phyloP scores from a whole-genome alignment of 2,329 filamentous ascomycete genomes.

The Ilyonectria destructans region DNA sequence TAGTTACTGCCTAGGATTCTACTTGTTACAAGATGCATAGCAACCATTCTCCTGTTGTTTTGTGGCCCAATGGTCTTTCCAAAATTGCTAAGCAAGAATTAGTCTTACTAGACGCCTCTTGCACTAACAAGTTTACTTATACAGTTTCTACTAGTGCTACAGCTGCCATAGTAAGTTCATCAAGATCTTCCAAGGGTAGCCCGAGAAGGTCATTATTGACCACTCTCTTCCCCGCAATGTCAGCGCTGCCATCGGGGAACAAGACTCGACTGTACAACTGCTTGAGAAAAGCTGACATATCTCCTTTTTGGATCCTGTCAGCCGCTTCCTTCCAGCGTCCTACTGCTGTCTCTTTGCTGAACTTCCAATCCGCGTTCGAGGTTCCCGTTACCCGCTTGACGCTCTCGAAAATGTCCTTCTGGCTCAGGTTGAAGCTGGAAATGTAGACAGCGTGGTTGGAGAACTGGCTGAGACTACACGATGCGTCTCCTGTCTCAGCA shows the following conservation, averaged over 20 bases:
- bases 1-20: too few relatives aligned
- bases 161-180: slow-evolving; percentile 55
- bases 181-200: slow-evolving; percentile 72
- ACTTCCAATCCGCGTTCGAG: slow-evolving; percentile 66
- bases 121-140: not conserved
- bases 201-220: slow-evolving; percentile 68
- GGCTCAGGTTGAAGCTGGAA: slow-evolving; percentile 73
- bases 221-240: slow-evolving; percentile 58
- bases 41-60: too few relatives aligned
- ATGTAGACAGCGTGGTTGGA: slow-evolving; percentile 66
- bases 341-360: slow-evolving; percentile 63
- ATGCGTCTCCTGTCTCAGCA: slow-evolving; percentile 55
- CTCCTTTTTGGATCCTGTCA: slow-evolving; percentile 61
- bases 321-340: slow-evolving; percentile 66
- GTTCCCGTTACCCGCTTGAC: slow-evolving; percentile 72
- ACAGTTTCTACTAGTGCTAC: not conserved
- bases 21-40: too few relatives aligned
- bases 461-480: slow-evolving; percentile 52
- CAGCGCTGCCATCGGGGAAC: slow-evolving; percentile 59
- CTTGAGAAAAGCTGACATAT: slow-evolving; percentile 60
- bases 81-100: too few relatives aligned
- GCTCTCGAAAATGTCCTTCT: slow-evolving; percentile 77
- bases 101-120: too few relatives aligned
- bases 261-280: slow-evolving; percentile 73
- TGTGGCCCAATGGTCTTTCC: too few relatives aligned